phyloP scores from a whole-genome alignment of 1,284 basidiomycete species.

The Rhodotorula sp. region DNA sequence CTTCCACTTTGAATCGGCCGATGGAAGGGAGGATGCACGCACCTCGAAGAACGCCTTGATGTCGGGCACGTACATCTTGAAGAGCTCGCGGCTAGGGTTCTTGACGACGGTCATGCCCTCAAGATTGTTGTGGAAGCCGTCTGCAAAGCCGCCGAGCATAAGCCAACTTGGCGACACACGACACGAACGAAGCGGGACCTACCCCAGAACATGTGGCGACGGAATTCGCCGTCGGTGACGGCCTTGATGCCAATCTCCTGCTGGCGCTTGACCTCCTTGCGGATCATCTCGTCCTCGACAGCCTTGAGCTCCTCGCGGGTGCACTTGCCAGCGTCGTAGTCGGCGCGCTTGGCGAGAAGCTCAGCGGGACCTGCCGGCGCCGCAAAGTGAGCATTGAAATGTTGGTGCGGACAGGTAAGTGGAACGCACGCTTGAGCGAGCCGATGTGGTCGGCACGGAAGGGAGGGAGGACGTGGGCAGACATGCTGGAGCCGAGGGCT shows the following conservation, averaged over 20 bases:
- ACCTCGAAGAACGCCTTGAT: conserved; percentile 52
- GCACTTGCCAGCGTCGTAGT: conserved; percentile 45
- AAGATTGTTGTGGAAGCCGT: conserved; percentile 60
- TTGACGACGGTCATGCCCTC: conserved; percentile 60
- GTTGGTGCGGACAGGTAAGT: not conserved
- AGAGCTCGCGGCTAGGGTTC: conserved; percentile 50
- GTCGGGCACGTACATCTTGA: conserved; percentile 56
- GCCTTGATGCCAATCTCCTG: conserved; percentile 46
- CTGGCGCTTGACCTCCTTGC: conserved; percentile 49
- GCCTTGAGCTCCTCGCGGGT: conserved; percentile 45
- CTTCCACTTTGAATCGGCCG: not conserved
- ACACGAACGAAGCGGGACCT: not conserved
- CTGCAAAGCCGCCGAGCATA: conserved; percentile 26
- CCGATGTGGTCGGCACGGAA: conserved; percentile 51
- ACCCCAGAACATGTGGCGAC: conserved; percentile 43
- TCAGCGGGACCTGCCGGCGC: conserved; percentile 35
- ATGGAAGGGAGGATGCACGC: not conserved
- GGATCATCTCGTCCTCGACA: conserved; percentile 51
- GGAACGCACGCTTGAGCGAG: conserved; percentile 45
- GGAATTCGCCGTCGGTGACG: conserved; percentile 52
- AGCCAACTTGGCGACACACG: too few species aligned
- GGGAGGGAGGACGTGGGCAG: conserved; percentile 40
- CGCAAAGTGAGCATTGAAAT: too few species aligned
- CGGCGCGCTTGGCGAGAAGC: conserved; percentile 45
- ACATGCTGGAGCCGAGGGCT: not conserved